Conservation (phyloP, 768 basidiomycete genomes). For the Pleurotus ostreatus region DNA sequence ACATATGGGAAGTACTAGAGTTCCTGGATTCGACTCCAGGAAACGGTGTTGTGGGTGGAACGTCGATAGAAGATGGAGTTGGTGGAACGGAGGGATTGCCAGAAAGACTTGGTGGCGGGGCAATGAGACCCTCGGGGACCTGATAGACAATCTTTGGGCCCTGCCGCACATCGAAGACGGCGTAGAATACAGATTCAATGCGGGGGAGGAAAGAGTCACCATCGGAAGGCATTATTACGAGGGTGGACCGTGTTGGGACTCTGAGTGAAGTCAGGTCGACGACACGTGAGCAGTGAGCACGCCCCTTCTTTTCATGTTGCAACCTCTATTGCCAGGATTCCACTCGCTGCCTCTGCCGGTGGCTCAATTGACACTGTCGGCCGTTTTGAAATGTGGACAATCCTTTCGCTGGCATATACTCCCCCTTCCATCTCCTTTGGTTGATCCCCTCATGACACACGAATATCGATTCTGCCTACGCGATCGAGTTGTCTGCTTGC, state of each 20-base stretch:
- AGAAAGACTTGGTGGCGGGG: slow-evolving; percentile 27
- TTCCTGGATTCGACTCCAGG: slow-evolving; percentile 34
- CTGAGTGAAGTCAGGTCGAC: too few species aligned
- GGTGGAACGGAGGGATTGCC: slow-evolving; percentile 31
- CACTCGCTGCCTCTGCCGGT: slow-evolving; percentile 55
- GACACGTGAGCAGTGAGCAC: too few species aligned
- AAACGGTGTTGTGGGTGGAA: slow-evolving; percentile 19
- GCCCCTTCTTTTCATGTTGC: too few species aligned
- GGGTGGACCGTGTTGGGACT: neutral
- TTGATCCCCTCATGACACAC: slow-evolving; percentile 25
- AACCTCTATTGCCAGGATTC: slow-evolving; percentile 35
- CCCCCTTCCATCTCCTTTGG: slow-evolving; percentile 27
- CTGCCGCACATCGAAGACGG: slow-evolving; percentile 80
- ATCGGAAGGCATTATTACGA: slow-evolving; percentile 34
- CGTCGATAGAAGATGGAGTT: slow-evolving; percentile 32
- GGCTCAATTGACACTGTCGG: slow-evolving; percentile 71
- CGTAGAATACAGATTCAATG: slow-evolving; percentile 90
- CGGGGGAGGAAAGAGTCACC: slow-evolving; percentile 73
- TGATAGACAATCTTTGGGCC: slow-evolving; percentile 92
- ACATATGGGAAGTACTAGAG: slow-evolving; percentile 48
- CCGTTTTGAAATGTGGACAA: slow-evolving; percentile 80
- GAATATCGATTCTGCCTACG: slow-evolving; percentile 80
- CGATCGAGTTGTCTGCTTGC: slow-evolving; percentile 81
- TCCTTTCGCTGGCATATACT: slow-evolving; percentile 78
- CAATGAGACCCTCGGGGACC: slow-evolving; percentile 89